Conservation (phyloP, 139 green algal species). For the Micractinium conductrix region DNA sequence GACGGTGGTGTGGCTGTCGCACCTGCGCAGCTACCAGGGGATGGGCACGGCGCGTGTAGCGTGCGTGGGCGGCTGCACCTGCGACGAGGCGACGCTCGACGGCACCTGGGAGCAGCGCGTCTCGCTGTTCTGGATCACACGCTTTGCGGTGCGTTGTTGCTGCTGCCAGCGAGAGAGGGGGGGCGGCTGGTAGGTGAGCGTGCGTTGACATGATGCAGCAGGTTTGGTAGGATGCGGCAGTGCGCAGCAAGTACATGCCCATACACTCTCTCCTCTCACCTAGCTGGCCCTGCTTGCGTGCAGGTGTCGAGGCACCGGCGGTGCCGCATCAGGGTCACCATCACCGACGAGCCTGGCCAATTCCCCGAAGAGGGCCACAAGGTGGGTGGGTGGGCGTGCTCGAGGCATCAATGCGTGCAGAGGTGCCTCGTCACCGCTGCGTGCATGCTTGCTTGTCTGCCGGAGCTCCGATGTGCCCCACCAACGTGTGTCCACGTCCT, state of each 20-base stretch:
- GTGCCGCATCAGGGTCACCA: slow-evolving; percentile 14
- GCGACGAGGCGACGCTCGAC: neutral
- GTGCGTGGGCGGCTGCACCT: slow-evolving; percentile 7
- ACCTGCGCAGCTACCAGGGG: slow-evolving; percentile 23
- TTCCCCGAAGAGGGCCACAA: slow-evolving; percentile 9
- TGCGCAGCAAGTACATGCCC: neutral
- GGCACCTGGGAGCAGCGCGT: slow-evolving; percentile 16
- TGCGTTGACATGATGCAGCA: neutral
- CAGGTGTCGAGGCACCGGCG: neutral
- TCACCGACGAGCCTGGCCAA: neutral
- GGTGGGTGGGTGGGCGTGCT: neutral
- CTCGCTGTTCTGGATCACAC: slow-evolving; percentile 14
- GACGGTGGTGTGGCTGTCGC: slow-evolving; percentile 3
- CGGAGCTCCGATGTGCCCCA: neutral
- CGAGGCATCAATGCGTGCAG: neutral
- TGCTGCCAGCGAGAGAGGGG: neutral
- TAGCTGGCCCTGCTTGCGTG: neutral
- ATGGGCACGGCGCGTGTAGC: slow-evolving; percentile 11
- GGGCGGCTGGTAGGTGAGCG: neutral
- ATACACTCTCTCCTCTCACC: no score
- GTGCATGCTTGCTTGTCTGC: no score
- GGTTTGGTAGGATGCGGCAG: no score
- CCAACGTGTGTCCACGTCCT: neutral
- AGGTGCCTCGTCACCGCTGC: no score
- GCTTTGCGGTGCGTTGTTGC: neutral